Base-by-base conservation (phyloP, 1,284 basidiomycete species). In the Boletus semigastroideus region DNA sequence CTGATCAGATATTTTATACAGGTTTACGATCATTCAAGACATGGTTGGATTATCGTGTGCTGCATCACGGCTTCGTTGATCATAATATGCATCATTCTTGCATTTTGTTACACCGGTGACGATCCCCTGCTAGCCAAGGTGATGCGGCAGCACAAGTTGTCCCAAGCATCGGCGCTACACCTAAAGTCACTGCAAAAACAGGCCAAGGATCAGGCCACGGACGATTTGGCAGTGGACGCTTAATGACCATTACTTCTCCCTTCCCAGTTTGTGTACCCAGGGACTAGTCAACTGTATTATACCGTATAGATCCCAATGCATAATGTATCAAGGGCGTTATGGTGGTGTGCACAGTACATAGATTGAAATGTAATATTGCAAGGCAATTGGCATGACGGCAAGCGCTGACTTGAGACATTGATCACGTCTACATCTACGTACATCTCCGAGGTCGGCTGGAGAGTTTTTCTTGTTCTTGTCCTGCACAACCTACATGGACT, bases 31-130 rank as follows among this genome's bases (percentile, higher is more conserved):
- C 77, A 77, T 59, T 53, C 76, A 10, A 63, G 52, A 37, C 65
- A 71, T 16, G 86, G 86, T 14, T 88, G 85, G 85, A 67, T 76
- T 51, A 77, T 74, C 8, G 59, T 86, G 10, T 80, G 76, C 55
- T 59, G 79, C 22, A 59, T 86, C 16, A 70, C 73, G 11, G 68
- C 72, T 1, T 76, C 72, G 2, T 52, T 84, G 13, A 61, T 82
- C 14, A 49, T 62, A n/a, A 25, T 75, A 9, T 74, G 70, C 41
- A 52, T 74, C 33, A 25, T 74, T 3, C 59, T 83, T 9, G 63
- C 74, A 1, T 66, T 78, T 49, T 71, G 67, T 43, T 82, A 71
- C 56, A 78, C 73, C 22, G 84, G 82, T 10, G 74, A 78, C 37
- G 62, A 72, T 22, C 78, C 83, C 11, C 52, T 83, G 27, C 58